A percentile compares a stretch with the other conserved stretches of the same genome.
Evolutionary conservation across 2,329 filamentous ascomycete genomes (phyloP).

Genomic region (Tetracladium maxilliforme): DNA sequence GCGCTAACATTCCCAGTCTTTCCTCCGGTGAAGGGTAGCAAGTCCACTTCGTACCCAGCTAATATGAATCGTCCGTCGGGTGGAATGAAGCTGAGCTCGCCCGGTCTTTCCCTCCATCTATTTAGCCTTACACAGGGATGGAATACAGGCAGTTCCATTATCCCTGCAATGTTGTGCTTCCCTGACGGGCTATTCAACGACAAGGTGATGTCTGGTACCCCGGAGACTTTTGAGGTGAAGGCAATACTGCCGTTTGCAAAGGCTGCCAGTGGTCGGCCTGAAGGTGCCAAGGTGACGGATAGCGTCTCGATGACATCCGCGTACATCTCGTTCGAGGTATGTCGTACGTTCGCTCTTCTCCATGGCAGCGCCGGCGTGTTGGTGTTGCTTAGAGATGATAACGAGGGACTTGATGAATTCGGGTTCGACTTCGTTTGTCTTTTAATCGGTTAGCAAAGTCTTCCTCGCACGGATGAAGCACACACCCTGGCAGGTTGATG

Average conservation of each 20-base stretch:
- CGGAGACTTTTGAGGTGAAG: slow-evolving; percentile 90
- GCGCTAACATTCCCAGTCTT: slow-evolving; percentile 37
- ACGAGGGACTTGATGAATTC: not conserved
- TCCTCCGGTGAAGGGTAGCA: slow-evolving; percentile 56
- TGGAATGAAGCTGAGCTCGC: slow-evolving; percentile 89
- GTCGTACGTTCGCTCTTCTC: slow-evolving; percentile 81
- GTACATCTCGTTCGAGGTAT: slow-evolving; percentile 95
- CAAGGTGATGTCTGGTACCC: slow-evolving; percentile 79
- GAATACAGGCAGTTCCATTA: slow-evolving; percentile 83
- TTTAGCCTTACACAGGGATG: slow-evolving; percentile 87
- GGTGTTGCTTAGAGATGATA: slow-evolving; percentile 10
- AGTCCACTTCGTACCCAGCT: slow-evolving; percentile 85
- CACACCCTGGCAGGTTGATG: slow-evolving; percentile 66
- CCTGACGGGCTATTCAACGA: slow-evolving; percentile 68
- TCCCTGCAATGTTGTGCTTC: slow-evolving; percentile 57
- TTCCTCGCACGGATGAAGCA: slow-evolving; percentile 5
- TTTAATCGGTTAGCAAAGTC: not conserved
- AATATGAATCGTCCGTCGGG: slow-evolving; percentile 90
- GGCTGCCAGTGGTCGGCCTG: slow-evolving; percentile 72
- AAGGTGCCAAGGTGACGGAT: slow-evolving; percentile 77
- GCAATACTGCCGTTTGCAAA: slow-evolving; percentile 86
- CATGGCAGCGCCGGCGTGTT: slow-evolving; percentile 57
- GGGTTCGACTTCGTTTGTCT: not conserved
- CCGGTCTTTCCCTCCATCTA: slow-evolving; percentile 79
- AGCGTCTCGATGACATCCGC: slow-evolving; percentile 90